Base-by-base conservation (phyloP, 164 flowering plant species). In the Sextonia rubra region DNA sequence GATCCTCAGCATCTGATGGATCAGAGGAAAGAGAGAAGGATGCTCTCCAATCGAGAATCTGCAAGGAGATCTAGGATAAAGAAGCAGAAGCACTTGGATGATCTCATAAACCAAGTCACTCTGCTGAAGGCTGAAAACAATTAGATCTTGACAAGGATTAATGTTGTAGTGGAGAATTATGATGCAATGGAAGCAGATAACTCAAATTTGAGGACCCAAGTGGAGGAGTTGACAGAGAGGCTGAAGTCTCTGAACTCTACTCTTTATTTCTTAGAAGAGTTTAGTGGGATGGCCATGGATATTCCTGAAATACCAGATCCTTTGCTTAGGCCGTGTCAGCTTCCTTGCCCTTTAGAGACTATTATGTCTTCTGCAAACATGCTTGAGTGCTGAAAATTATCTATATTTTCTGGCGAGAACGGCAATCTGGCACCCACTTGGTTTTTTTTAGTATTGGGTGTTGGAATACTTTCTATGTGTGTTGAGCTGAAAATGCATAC, bases 31-130 rank as follows among this genome's bases (percentile, higher is more conserved):
- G 80, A 82, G 76, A 79, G 75, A 75, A 81, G 94, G 67, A 90
- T 87, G 94, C 49, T 80, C 2, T 90, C 92, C 2, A 90, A 90
- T 65, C 72, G 91, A 3, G 92, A 87, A 74, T 90, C 91, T 0
- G 91, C 94, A 0, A 77, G 84, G 76, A 80, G 92, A n/a, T 90
- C 91, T 5, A 70, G 97, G 68, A 80, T 80, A 83, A 85, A 72
- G 81, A 90, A 80, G 81, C 90, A 90, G 72, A 80, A 86, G 64
- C 90, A 80, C 47, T 27, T 88, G 67, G 88, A 84, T 56, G 88
- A 88, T 11, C 69, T 88, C 79, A 74, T 84, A 0, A 80, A 70
- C 24, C 84, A 90, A 66, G 77, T 75, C 4, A 52, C 69, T 2
- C 62, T 52, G 20, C 72, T 86, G 68, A 67, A 76, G 69, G 78